A percentile compares a stretch with the other conserved stretches of the same genome.
These are phyloP conservation scores for Pythium monospermum DNA, from an alignment of 352 stramenopile species.

Conservation along the genomic window DNA sequence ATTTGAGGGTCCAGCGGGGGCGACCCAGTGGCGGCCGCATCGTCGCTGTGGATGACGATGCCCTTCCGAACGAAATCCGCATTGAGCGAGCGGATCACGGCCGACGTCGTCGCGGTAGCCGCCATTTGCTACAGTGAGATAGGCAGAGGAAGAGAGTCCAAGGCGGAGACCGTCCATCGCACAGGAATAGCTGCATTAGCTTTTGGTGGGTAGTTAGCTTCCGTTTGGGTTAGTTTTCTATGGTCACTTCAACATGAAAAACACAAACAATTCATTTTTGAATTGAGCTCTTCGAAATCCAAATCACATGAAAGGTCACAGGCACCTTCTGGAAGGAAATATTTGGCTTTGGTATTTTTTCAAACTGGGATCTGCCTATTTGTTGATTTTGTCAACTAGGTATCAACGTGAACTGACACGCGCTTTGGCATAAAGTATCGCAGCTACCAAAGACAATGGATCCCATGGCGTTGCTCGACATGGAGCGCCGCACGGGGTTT, in stretches of 20 bases:
- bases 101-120: background rate
- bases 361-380: too few relatives aligned
- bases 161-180: too few relatives aligned
- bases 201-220: background rate
- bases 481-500: slow-evolving; percentile 62
- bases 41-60: slow-evolving; percentile 19
- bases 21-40: background rate
- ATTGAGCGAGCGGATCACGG: slow-evolving; percentile 24
- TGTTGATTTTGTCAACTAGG: too few relatives aligned
- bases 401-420: too few relatives aligned
- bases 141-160: too few relatives aligned
- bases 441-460: slow-evolving; percentile 36
- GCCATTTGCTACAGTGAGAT: too few relatives aligned
- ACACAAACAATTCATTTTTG: background rate
- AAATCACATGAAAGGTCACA: background rate
- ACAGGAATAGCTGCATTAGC: too few relatives aligned
- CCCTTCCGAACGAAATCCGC: slow-evolving; percentile 30
- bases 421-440: background rate
- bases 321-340: background rate
- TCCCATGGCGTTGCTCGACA: slow-evolving; percentile 55
- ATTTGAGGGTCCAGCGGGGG: slow-evolving; percentile 9
- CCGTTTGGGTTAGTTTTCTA: background rate
- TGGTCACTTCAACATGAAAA: background rate
- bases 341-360: too few relatives aligned
- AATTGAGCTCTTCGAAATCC: background rate